Evolutionary conservation across 2,329 filamentous ascomycete genomes (phyloP).

Genomic region (Exophiala phaeomuriformis): DNA sequence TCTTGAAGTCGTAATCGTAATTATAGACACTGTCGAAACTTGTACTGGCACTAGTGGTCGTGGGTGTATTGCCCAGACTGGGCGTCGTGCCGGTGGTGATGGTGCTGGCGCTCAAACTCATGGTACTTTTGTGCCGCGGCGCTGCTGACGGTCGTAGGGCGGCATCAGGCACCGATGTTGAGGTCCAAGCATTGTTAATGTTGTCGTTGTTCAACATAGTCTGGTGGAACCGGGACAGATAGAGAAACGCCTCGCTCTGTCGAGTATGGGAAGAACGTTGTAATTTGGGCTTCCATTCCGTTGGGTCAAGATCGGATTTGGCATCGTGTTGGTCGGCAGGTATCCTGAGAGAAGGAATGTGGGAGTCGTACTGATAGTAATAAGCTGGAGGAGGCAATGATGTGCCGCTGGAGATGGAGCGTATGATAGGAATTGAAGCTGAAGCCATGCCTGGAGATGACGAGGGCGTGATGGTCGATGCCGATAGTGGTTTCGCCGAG

Average conservation of each 20-base stretch:
- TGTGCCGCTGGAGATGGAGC: slow-evolving; percentile 22
- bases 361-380: slow-evolving; percentile 2
- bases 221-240: slow-evolving; percentile 40
- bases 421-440: slow-evolving; percentile 28
- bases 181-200: not conserved
- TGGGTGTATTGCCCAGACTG: slow-evolving; percentile 35
- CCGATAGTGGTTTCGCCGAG: slow-evolving; percentile 40
- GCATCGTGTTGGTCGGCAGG: slow-evolving; percentile 33
- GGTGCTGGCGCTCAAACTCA: slow-evolving; percentile 26
- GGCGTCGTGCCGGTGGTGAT: slow-evolving; percentile 27
- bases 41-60: slow-evolving; percentile 36
- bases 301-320: slow-evolving; percentile 43
- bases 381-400: slow-evolving; percentile 33
- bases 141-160: slow-evolving; percentile 5
- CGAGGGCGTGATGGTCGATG: slow-evolving; percentile 29
- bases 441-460: slow-evolving; percentile 21
- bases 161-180: not conserved
- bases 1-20: slow-evolving; percentile 24
- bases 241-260: slow-evolving; percentile 39
- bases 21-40: slow-evolving; percentile 31
- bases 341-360: slow-evolving; percentile 34
- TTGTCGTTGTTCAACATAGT: slow-evolving; percentile 7
- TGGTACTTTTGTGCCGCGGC: slow-evolving; percentile 32
- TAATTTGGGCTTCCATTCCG: slow-evolving; percentile 46
- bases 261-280: slow-evolving; percentile 15